Percentiles rank a stretch among this genome's conserved stretches.
These are phyloP conservation scores for Trichocomaceae sp. DNA, from an alignment of 2,329 filamentous ascomycete species.

Conservation along the genomic window DNA sequence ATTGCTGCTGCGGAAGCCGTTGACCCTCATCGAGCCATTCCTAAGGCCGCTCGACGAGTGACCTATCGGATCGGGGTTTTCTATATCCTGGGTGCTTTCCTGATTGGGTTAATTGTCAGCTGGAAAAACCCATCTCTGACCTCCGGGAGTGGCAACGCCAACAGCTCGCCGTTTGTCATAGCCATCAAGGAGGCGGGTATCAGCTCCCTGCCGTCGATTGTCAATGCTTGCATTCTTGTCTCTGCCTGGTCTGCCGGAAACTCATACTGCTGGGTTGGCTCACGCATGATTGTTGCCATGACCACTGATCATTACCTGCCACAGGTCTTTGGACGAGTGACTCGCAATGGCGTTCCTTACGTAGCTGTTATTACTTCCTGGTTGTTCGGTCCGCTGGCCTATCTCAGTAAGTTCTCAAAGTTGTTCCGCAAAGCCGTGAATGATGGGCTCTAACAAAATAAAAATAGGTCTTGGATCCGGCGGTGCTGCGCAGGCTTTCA, in stretches of 20 bases:
- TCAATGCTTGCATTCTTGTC: conserved; percentile 32
- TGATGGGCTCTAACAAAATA: background rate
- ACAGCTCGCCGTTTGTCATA: conserved; percentile 32
- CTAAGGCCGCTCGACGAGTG: conserved; percentile 36
- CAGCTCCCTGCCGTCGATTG: conserved; percentile 26
- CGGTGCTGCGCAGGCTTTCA: conserved; percentile 31
- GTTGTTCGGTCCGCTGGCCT: conserved; percentile 38
- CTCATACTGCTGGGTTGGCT: conserved; percentile 19
- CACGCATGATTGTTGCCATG: conserved; percentile 24
- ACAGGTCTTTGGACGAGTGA: conserved; percentile 49
- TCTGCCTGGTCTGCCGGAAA: conserved; percentile 38
- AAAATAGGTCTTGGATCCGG: conserved; percentile 26
- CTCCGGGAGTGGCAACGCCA: conserved; percentile 24
- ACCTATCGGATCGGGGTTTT: conserved; percentile 36
- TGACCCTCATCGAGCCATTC: conserved; percentile 34
- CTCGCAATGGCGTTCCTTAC: conserved; percentile 51
- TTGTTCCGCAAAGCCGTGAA: background rate
- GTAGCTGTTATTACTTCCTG: conserved; percentile 51
- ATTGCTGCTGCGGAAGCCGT: conserved; percentile 37
- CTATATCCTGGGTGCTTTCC: conserved; percentile 20
- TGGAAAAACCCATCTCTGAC: conserved; percentile 18
- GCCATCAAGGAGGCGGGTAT: conserved; percentile 31
- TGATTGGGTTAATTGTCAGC: conserved; percentile 21
- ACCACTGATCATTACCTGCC: conserved; percentile 56
- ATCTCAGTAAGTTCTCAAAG: conserved; percentile 25